Evolutionary conservation across 352 stramenopile genomes (phyloP).

Genomic region (Pythium aquatile): DNA sequence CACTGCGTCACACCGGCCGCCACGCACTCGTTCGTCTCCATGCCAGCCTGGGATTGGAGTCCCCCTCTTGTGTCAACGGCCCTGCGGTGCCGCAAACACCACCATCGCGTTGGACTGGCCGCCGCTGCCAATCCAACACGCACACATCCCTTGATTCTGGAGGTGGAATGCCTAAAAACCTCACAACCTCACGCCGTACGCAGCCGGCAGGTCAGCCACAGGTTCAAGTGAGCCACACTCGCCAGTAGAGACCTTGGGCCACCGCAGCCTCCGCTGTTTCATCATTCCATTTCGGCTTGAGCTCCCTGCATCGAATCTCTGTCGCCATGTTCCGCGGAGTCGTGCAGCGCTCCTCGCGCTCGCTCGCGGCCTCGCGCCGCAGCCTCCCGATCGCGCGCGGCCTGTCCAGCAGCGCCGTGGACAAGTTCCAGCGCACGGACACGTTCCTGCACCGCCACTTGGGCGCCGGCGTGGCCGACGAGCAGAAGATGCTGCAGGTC

Average conservation of each 20-base stretch:
- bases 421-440: conserved; percentile 54
- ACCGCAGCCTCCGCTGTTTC: background rate
- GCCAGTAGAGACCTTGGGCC: background rate
- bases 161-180: conserved; percentile 7
- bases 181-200: conserved; percentile 13
- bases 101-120: no score
- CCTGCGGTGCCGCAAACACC: background rate
- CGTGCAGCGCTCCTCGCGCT: conserved; percentile 15
- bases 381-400: background rate
- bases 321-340: conserved; percentile 19
- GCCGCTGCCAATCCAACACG: background rate
- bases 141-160: background rate
- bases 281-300: conserved; percentile 1
- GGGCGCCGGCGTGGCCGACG: conserved; percentile 88
- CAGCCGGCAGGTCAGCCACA: background rate
- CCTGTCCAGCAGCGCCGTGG: conserved; percentile 5
- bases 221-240: conserved; percentile 14
- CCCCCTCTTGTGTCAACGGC: background rate
- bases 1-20: background rate
- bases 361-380: conserved; percentile 8
- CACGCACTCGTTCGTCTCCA: conserved; percentile 9
- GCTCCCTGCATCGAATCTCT: background rate
- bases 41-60: background rate
- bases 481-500: conserved; percentile 90
- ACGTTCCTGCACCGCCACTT: conserved; percentile 81